phyloP scores from a whole-genome alignment of 2,329 filamentous ascomycete species.

The Venturia carpophila region DNA sequence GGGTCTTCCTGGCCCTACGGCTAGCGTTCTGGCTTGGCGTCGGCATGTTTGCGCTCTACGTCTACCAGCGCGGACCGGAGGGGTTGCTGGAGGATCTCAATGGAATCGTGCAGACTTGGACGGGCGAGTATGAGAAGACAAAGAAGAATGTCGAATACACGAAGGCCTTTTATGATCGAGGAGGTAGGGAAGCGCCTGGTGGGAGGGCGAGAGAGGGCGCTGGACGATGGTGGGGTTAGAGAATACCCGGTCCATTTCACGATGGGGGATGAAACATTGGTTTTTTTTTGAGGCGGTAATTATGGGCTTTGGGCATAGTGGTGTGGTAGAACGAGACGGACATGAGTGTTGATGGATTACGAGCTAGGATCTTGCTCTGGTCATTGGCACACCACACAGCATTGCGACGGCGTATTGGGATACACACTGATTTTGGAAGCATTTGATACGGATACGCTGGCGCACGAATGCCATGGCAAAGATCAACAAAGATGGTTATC shows the following conservation, averaged over 20 bases:
- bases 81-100: conserved; percentile 54
- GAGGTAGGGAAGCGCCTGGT: conserved; percentile 2
- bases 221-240: conserved; percentile 11
- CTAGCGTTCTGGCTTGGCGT: conserved; percentile 58
- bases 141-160: conserved; percentile 2
- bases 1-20: conserved; percentile 59
- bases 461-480: not conserved
- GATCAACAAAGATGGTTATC: not conserved
- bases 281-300: not conserved
- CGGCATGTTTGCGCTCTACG: conserved; percentile 46
- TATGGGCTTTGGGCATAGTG: not conserved
- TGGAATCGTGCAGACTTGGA: conserved; percentile 19
- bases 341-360: not conserved
- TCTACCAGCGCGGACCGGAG: conserved; percentile 55
- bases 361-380: not conserved
- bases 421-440: not conserved
- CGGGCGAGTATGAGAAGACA: conserved; percentile 12
- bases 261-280: not conserved
- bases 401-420: conserved; percentile 4
- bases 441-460: not conserved
- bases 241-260: not conserved
- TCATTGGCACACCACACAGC: not conserved
- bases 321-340: not conserved
- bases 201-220: not conserved
- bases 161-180: conserved; percentile 9